Percentiles rank a stretch among this genome's conserved stretches.
Evolutionary conservation across 2,329 filamentous ascomycete species (phyloP).

Genomic region (Pseudogymnoascus sp.): DNA sequence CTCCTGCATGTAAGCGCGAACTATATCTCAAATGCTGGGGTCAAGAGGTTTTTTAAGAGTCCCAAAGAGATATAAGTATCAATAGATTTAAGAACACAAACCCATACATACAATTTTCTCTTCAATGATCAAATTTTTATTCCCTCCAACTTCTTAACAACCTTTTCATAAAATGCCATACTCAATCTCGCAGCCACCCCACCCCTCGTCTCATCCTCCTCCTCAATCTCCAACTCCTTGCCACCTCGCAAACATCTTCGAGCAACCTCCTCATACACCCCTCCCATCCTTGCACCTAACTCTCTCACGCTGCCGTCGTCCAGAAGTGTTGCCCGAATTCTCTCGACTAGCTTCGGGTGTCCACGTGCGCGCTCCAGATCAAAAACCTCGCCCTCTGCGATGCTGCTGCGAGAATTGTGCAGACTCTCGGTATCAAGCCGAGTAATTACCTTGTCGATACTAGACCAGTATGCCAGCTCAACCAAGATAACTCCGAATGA

Average conservation of each 20-base stretch:
- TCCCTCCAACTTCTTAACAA: constrained; percentile 35
- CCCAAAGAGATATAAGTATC: background rate
- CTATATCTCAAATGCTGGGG: background rate
- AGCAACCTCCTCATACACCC: constrained; percentile 32
- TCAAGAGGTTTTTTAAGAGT: background rate
- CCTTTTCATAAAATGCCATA: constrained; percentile 35
- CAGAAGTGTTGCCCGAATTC: constrained; percentile 30
- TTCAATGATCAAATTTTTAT: constrained; percentile 17
- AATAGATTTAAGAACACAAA: background rate
- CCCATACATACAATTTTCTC: background rate
- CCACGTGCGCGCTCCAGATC: constrained; percentile 29
- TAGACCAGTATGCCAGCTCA: constrained; percentile 45
- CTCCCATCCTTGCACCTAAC: constrained; percentile 33
- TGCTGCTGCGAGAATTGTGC: background rate
- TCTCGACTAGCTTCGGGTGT: constrained; percentile 31
- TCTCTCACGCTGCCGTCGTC: constrained; percentile 24
- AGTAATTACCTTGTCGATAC: constrained; percentile 35
- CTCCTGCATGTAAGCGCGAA: background rate
- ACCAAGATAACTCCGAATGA: constrained; percentile 42
- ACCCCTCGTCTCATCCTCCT: constrained; percentile 33
- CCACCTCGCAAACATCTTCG: constrained; percentile 31
- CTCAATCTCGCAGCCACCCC: constrained; percentile 34
- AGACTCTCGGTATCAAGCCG: background rate
- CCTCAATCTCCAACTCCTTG: constrained; percentile 29
- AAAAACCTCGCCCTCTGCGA: constrained; percentile 25